Conservation (phyloP, 164 flowering plant species). For the Cinnamomum chago region DNA sequence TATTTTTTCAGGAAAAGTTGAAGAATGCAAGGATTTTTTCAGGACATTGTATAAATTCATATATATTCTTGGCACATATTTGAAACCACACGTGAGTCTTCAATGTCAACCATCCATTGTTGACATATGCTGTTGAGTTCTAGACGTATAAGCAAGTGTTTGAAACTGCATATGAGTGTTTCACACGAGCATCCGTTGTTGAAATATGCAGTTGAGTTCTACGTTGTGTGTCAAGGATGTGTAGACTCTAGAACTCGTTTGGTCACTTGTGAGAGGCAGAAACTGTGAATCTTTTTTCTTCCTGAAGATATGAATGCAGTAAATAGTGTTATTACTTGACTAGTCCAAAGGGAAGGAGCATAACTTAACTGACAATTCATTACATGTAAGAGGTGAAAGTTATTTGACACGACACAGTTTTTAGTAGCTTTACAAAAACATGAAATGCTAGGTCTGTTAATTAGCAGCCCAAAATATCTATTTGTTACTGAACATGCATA, state of each 20-base stretch:
- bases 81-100: constrained; percentile 81
- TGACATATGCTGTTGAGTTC: neutral
- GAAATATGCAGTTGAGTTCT: neutral
- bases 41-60: constrained; percentile 60
- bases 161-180: neutral
- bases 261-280: neutral
- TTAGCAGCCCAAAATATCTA: too few relatives aligned
- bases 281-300: neutral
- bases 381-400: too few relatives aligned
- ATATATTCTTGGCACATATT: constrained; percentile 77
- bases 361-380: too few relatives aligned
- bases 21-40: constrained; percentile 71
- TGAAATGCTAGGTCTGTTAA: too few relatives aligned
- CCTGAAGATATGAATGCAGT: neutral
- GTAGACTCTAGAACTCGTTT: neutral
- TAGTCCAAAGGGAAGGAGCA: too few relatives aligned
- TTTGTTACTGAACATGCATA: too few relatives aligned
- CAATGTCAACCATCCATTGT: neutral
- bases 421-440: too few relatives aligned
- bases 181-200: neutral
- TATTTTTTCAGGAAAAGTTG: constrained; percentile 56
- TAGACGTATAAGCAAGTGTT: neutral
- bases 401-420: too few relatives aligned
- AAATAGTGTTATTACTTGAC: neutral
- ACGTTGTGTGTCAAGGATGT: neutral